A percentile compares a stretch with the other conserved stretches of the same genome.
Evolutionary conservation across 169 alveolate species (phyloP).

Genomic region (Cryptosporidium sp.): DNA sequence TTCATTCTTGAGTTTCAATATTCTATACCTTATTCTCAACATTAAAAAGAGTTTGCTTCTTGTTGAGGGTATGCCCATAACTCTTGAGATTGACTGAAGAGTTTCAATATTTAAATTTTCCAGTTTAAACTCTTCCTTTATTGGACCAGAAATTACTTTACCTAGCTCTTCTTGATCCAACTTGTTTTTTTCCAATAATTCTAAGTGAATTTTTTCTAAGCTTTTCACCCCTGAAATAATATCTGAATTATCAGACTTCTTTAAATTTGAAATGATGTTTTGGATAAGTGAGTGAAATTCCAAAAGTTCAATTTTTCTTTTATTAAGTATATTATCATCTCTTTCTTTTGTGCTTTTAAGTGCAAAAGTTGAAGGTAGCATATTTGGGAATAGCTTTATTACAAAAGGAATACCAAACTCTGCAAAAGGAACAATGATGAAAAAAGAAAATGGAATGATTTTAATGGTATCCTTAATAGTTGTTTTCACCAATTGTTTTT

Average conservation of each 20-base stretch:
- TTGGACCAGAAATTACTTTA: constrained; percentile 84
- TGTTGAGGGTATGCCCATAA: neutral
- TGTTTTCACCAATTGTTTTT: constrained; percentile 18
- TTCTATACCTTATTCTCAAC: neutral
- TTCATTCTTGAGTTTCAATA: constrained; percentile 20
- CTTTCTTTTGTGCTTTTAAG: constrained; percentile 67
- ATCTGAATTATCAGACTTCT: constrained; percentile 79
- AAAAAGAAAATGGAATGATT: constrained; percentile 89
- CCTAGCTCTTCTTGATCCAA: constrained; percentile 84
- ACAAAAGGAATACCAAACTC: constrained; percentile 89
- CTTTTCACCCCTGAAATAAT: constrained; percentile 76
- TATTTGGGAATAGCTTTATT: constrained; percentile 88
- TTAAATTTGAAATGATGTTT: constrained; percentile 81
- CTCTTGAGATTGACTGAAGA: constrained; percentile 75
- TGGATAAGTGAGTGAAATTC: neutral
- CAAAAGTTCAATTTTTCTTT: constrained; percentile 5
- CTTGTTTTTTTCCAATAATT: constrained; percentile 83
- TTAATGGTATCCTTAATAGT: constrained; percentile 88
- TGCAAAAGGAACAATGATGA: constrained; percentile 87
- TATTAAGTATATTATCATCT: constrained; percentile 65
- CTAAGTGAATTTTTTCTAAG: constrained; percentile 85
- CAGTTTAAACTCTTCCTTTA: constrained; percentile 87
- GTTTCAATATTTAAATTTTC: constrained; percentile 89
- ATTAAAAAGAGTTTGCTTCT: neutral
- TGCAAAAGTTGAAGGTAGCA: constrained; percentile 90